These are phyloP conservation scores for Lenzites betulinus DNA, from an alignment of 768 basidiomycete genomes.

Conservation along the genomic window DNA sequence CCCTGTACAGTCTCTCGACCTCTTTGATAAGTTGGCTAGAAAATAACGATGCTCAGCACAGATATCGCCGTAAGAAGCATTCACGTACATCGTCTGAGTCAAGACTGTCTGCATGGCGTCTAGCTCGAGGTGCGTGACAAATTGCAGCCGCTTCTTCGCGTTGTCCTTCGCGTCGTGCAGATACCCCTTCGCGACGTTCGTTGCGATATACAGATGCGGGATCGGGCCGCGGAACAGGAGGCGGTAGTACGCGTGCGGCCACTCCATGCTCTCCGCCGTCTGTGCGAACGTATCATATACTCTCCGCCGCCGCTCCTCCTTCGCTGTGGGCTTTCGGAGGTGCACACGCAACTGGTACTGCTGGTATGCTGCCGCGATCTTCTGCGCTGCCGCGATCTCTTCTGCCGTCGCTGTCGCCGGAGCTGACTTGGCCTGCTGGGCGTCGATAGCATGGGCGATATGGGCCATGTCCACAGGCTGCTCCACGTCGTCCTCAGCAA, in stretches of 20 bases:
- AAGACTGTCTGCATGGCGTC: slow-evolving; percentile 8
- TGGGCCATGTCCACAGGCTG: slow-evolving; percentile 5
- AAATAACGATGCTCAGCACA: not conserved
- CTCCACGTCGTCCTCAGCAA: slow-evolving; percentile 9
- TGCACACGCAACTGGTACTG: not conserved
- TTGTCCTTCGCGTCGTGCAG: slow-evolving; percentile 33
- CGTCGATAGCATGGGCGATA: slow-evolving; percentile 8
- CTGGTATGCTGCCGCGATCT: slow-evolving; percentile 7
- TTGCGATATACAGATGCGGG: slow-evolving; percentile 43
- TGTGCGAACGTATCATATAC: not conserved
- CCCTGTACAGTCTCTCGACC: slow-evolving; percentile 15
- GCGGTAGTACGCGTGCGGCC: slow-evolving; percentile 37
- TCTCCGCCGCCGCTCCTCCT: slow-evolving; percentile 5
- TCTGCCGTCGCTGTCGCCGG: not conserved
- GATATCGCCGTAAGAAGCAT: no score
- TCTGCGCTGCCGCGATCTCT: slow-evolving; percentile 12
- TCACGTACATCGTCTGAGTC: slow-evolving; percentile 38
- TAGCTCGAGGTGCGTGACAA: slow-evolving; percentile 30
- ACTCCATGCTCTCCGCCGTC: slow-evolving; percentile 23
- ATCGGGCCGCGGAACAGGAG: slow-evolving; percentile 40
- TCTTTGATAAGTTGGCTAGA: slow-evolving; percentile 12
- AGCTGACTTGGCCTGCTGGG: not conserved
- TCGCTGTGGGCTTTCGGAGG: not conserved
- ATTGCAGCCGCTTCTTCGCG: slow-evolving; percentile 33
- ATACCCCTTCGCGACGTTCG: slow-evolving; percentile 36